Evolutionary conservation across 306 rosid genomes (phyloP), one percentile per base, ranked within the genome.

Genomic region (Quillaja saponaria): DNA sequence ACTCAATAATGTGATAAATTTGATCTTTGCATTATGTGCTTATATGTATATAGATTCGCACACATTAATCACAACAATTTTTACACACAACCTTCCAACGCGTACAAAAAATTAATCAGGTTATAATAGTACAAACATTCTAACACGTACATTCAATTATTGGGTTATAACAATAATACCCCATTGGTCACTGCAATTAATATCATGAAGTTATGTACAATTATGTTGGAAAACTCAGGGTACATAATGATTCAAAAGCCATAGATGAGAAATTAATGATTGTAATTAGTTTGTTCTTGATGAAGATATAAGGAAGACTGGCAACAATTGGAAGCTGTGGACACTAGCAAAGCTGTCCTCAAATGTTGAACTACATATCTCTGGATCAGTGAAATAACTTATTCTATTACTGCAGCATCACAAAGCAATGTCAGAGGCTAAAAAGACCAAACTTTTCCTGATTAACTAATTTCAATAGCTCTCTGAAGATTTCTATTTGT

Each of bases 361-460:
- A 58, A 33, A 49, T 49, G 40, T 49, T 49, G 38, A 19, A 44
- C 41, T 0, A 17, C 13, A 9, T 48, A 37, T 9, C 21, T 51
- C 28, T 55, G 59, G 52, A 49, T 39, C 52, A 68, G 64, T 16
- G 51, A 33, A 21, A 49, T 8, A n/a, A 25, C 66, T 39, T 68
- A 68, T 38, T 68, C 66, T 66, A 68, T 58, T 20, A 59, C 35
- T 13, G 8, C 39, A 11, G 52, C 67, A 21, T 60, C 55, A 19
- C 68, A 60, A 8, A 58, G 67, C 67, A 68, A 16, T 3, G 56
- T 41, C 9, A 70, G 50, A 20, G 63, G 63, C 33, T 45, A 0
- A 64, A 21, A 16, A 71, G 25, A 9, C 76, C 76, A 46, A 68
- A 61, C 38, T 62, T 64, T 33, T 52, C 62, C 46, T 58, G n/a